A percentile compares a stretch with the other conserved stretches of the same genome.
Evolutionary conservation across 225 moss, liverwort and hornwort genomes (phyloP).

Genomic region (Climacium dendroides): DNA sequence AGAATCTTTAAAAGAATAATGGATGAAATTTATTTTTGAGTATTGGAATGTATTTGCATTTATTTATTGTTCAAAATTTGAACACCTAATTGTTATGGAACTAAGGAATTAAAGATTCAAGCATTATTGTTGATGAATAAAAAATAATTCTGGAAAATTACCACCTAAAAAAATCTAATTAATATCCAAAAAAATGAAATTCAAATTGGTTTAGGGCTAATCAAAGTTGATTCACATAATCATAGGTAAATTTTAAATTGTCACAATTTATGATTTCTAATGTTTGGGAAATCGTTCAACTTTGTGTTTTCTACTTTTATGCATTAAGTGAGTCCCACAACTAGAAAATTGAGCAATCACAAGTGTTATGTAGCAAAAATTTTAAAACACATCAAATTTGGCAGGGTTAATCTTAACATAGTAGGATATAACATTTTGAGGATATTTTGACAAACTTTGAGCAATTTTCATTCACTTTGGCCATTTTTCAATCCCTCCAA

Average conservation of each 20-base stretch:
- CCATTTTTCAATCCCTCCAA: fast-evolving
- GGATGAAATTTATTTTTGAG: too few relatives aligned
- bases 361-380: neutral
- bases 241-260: neutral
- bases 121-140: neutral
- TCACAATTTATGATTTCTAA: neutral
- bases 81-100: too few relatives aligned
- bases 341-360: neutral
- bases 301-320: neutral
- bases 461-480: neutral
- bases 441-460: neutral
- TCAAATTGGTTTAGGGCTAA: neutral
- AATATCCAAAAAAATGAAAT: neutral
- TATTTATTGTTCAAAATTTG: too few relatives aligned
- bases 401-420: fast-evolving
- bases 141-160: neutral
- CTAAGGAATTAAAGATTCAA: too few relatives aligned
- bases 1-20: too few relatives aligned
- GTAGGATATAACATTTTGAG: neutral
- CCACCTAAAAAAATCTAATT: neutral
- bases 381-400: neutral
- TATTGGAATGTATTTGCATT: too few relatives aligned
- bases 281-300: neutral
- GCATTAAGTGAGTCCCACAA: fast-evolving
- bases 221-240: neutral